Percentiles rank a stretch among this genome's conserved stretches.
phyloP scores from a whole-genome alignment of 2,329 filamentous ascomycete genomes.

The Botrytis galanthina region DNA sequence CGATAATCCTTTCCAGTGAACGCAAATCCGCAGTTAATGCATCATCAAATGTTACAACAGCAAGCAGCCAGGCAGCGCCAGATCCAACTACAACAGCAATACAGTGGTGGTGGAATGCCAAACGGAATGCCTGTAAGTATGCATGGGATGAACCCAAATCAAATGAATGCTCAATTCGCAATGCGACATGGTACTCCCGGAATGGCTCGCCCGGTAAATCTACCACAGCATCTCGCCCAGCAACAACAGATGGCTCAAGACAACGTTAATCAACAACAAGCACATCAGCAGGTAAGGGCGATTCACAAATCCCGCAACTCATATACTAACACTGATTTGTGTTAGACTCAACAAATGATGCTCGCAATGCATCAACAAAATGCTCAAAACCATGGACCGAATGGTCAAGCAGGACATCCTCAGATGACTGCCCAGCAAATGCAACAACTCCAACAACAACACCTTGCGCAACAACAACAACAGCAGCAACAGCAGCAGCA shows the following conservation, averaged over 20 bases:
- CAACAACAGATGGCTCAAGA: constrained; percentile 42
- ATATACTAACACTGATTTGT: not conserved
- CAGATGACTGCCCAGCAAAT: constrained; percentile 50
- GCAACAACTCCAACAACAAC: constrained; percentile 45
- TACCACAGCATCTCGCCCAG: constrained; percentile 46
- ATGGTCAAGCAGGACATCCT: constrained; percentile 45
- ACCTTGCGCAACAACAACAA: constrained; percentile 50
- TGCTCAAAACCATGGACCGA: constrained; percentile 44
- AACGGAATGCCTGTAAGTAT: constrained; percentile 47
- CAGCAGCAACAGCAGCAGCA: constrained; percentile 36
- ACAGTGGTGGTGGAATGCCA: constrained; percentile 51
- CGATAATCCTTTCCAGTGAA: not conserved
- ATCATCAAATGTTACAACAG: constrained; percentile 40
- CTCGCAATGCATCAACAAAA: constrained; percentile 48
- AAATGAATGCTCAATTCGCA: constrained; percentile 51
- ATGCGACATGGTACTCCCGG: constrained; percentile 46
- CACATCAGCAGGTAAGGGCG: constrained; percentile 39
- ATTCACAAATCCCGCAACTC: not conserved
- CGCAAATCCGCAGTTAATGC: constrained; percentile 43
- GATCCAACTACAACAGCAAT: constrained; percentile 54
- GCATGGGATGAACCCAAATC: constrained; percentile 32
- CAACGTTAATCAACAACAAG: constrained; percentile 40
- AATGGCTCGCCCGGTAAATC: constrained; percentile 46
- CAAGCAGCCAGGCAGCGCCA: constrained; percentile 39
- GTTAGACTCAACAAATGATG: constrained; percentile 12